Evolutionary conservation across 768 basidiomycete genomes (phyloP), one percentile per base, ranked within the genome.

Genomic region (Boletellus ananas): DNA sequence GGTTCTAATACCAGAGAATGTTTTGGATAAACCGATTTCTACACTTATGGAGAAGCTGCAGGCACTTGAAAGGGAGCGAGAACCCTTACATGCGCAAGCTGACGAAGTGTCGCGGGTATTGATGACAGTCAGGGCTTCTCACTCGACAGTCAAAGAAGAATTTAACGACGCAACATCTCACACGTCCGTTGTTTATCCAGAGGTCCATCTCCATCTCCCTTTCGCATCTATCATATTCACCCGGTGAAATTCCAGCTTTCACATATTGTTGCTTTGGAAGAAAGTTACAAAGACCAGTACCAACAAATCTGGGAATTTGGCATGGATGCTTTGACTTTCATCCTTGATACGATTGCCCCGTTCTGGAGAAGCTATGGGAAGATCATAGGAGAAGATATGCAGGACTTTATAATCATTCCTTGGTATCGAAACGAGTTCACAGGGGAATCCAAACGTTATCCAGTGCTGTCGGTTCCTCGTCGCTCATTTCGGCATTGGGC

Each of bases 341-440:
- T 90, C 43, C 73, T 90, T 38, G 87, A 89, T 58, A 83, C 80
- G 3, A 82, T 90, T 13, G 81, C 87, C 1, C 88, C 88, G 0
- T 79, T 90, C 60, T 90, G 88, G 88, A 74, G 87, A 54, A 86
- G 77, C 31, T 88, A 90, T 52, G 88, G 88, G 45, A 88, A 85
- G 59, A 79, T 80, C n/a, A 88, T 90, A 45, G 85, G 86, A 29
- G 80, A 87, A 60, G 88, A 90, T 58, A 76, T 87, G 38, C 81
- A 83, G 41, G 86, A 88, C 54, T 90, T 90, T 61, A 79, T 90
- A 51, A 86, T 90, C 57, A 81, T 90, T 50, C 88, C 88, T 7
- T 77, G 87, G 58, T 90, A 90, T 54, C 80, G 88, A 31, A 87
- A 90, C 63, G 88, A 90, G 61, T 90, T 89, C 62, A 89, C 88